Evolutionary conservation across 2,329 filamentous ascomycete genomes (phyloP), one percentile per base, ranked within the genome.

Genomic region (Pseudogymnoascus sp.): DNA sequence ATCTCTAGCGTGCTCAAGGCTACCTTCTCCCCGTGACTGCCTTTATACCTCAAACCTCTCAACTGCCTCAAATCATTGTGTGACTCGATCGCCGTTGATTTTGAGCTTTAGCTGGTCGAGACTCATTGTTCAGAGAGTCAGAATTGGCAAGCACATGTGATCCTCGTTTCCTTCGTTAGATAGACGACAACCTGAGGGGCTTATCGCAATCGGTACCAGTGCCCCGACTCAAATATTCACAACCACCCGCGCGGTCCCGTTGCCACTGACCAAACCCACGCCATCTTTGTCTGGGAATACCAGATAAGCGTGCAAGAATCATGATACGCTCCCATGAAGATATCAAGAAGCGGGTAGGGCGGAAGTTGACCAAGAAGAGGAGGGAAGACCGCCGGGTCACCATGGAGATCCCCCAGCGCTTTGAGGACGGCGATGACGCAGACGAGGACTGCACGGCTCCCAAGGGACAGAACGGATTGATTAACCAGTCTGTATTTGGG

Each of bases 401-500:
- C 37, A 81, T 82, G 64, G 76, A 81, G 64, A 77, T 86, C 16
- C 84, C 84, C 29, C 82, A 85, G 63, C 80, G 80, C 63, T 79
- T 86, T 66, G 80, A 77, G 69, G 79, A 83, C 70, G 82, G 81
- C 31, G 81, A 83, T 66, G 84, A 86, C 74, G 81, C 79, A 4
- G 78, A 87, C 16, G 80, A 85, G 40, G 85, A 87, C 72, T 82
- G 83, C 65, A 83, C 83, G 12, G 83, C 83, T 61, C 80, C 82
- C 1, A 80, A 79, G n/a, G 74, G 75, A n/a, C 71, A 72, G 37
- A 76, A 76, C 64, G 73, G 68, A 11, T 68, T 68, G 23, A 91
- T 96, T 86, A 95, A 96, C 75, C 93, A 96, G 79, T 96, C 91
- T 68, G 87, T 97, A 63, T 96, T 97, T 74, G 92, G 91, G 62